Evolutionary conservation across 305 asterid species (phyloP), one percentile per base, ranked within the genome.

Genomic region (Fraxinus latifolia): DNA sequence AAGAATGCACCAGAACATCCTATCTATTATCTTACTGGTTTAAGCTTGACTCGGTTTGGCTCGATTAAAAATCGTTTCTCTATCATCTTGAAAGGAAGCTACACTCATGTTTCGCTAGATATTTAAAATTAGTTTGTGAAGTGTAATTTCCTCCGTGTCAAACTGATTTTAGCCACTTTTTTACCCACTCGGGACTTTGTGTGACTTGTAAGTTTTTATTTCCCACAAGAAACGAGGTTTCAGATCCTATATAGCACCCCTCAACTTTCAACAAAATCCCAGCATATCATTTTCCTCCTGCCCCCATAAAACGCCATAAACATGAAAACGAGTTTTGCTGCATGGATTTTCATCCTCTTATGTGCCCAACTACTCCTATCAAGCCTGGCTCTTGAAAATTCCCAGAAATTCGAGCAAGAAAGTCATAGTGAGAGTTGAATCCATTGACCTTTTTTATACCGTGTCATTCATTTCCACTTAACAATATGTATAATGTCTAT

Each of bases 281-380:
- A 47, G 58, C 17, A 36, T 58, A 47, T 29, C 31, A 29, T 65
- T n/a, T 17, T 31, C 77, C 47, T 17, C 58, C 81, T 29, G 19
- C 81, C 81, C 37, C 77, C 67, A 14, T 29, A 19, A 21, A 81
- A 25, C 71, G 7, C n/a, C 15, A 77, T 6, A 85, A 33, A 19
- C 11, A 76, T 37, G 84, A 72, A 80, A 62, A 83, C 75, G 87
- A 7, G 37, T 21, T 77, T 39, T 42, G 34, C 77, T 17, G 77
- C 62, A 42, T 84, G 85, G 82, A 21, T 91, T 33, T 11, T 79
- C 76, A 58, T 83, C 84, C 50, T 89, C 25, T 17, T 85, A 1
- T 84, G 29, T 65, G 47, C 83, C 65, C 58, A 76, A 15, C 60
- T 25, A 29, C 71, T 87, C 33, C 80, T 85, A 36, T 2, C 85